phyloP scores from a whole-genome alignment of 2,329 filamentous ascomycete species.

The Penicillium crustosum region DNA sequence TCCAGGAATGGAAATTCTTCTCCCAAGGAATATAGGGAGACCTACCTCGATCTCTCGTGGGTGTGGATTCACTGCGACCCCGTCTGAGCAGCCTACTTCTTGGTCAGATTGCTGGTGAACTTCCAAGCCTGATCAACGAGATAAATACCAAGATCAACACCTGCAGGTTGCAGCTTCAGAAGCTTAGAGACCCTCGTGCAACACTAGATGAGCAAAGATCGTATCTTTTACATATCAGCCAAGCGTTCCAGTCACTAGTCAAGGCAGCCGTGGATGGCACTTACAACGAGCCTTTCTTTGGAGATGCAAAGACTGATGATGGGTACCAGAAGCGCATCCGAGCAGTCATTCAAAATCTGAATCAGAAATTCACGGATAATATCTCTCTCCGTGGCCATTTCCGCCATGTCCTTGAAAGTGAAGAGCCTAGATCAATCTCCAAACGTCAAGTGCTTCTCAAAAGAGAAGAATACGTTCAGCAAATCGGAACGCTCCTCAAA shows the following conservation, averaged over 20 bases:
- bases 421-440: background rate
- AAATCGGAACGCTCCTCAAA: constrained; percentile 43
- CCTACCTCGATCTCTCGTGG: constrained; percentile 28
- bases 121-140: constrained; percentile 41
- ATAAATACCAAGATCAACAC: constrained; percentile 30
- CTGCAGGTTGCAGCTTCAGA: constrained; percentile 32
- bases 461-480: constrained; percentile 40
- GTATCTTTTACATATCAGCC: constrained; percentile 38
- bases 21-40: constrained; percentile 26
- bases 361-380: constrained; percentile 22
- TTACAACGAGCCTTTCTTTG: constrained; percentile 38
- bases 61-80: constrained; percentile 31
- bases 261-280: constrained; percentile 34
- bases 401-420: background rate
- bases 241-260: constrained; percentile 40
- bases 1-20: constrained; percentile 37
- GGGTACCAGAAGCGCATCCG: constrained; percentile 34
- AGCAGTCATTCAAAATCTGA: constrained; percentile 32
- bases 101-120: constrained; percentile 34
- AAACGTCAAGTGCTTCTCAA: constrained; percentile 4
- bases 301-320: constrained; percentile 14
- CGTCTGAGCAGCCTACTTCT: constrained; percentile 37
- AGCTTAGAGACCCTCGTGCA: constrained; percentile 29
- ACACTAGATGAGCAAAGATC: constrained; percentile 25
- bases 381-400: constrained; percentile 16